Base-by-base conservation (phyloP, 2,329 filamentous ascomycete species). In the Allantophomopsis lycopodina region DNA sequence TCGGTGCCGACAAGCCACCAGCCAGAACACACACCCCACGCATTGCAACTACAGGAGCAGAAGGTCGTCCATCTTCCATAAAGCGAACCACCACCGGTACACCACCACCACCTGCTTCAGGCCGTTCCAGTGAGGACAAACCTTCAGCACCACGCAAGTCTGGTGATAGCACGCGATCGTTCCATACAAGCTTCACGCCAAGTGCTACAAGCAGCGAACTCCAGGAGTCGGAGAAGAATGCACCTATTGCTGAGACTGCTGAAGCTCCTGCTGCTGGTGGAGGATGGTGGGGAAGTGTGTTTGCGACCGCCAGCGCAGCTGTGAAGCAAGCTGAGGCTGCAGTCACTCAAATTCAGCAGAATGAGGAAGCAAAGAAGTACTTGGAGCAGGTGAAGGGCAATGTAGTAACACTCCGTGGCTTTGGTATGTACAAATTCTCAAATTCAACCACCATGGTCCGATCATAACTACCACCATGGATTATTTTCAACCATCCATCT, bases 301-400 rank as follows among this genome's bases (percentile, higher is more conserved):
- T 91, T 52, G 84, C 83, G 33, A 87, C 87, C 30, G 73, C 64
- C 18, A 65, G 54, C 47, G 80, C 83, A n/a, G 84, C 82, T 18
- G 78, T 93, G 62, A 94, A 93, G 66, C 85, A 89, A 59, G 89
- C 91, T 36, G 88, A 95, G 61, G 85, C 81, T 7, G 82, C 88
- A 1, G 88, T 94, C 47, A 94, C 89, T 58, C 86, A 96, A 60
- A 88, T 98, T 36, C 85, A 94, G 58, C 81, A 91, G 56, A 95
- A 94, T 53, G 87, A 96, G 56, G 91, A 98, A 59, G 91, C 89
- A 38, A 88, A 89, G 65, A 83, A 85, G 58, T 98, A 89, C 87
- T 85, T 88, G 1, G 84, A 94, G 39, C 89, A 96, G 58, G 83
- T 96, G 40, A 80, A 80, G 54, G 88, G 87, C 43, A 94, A 94